Base-by-base conservation (phyloP, 164 flowering plant species). In the Stephania cephalantha region DNA sequence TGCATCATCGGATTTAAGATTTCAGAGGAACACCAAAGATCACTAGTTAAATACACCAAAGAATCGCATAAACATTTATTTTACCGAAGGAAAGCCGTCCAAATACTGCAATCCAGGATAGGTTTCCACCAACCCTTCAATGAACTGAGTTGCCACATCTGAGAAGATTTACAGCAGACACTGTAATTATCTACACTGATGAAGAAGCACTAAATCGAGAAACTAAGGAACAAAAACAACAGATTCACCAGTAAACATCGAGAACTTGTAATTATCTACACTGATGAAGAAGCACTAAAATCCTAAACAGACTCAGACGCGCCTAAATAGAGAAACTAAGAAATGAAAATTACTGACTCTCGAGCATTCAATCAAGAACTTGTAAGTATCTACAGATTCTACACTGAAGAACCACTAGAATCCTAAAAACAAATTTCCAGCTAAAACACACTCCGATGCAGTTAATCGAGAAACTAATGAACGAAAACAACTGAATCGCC, bases 141-240 rank as follows among this genome's bases (percentile, higher is more conserved):
- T 93, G 81, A 90, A 93, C 86, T 95, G 97, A 20, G 90, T 90
- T 77, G 92, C 97, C 74, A 89, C 98, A 83, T 89, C 99, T 95
- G 89, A 75, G 71, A 74, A 52, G 29, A 76, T 22, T 65, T 0
- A 48, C 65, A 11, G 9, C 55, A 44, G 12, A 70, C 35, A 46
- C n/a, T 18, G 68, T 7, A 50, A 46, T 0, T 48, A 4, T n/a
- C 44, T 8, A 71, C 11, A 25, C 13, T 45, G 7, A 22, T 8
- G 6, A 18, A 70, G n/a, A 35, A 8, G 4, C 46, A 1, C 18
- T 7, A 70, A 46, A n/a, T 18, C 44, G 42, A 46, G 5, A 2
- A 15, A 31, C 35, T 31, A 31, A 31, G 35, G n/a, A n/a, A n/a
- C n/a, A n/a, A n/a, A n/a, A n/a, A n/a, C n/a, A n/a, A n/a, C n/a